phyloP scores from a whole-genome alignment of 768 basidiomycete genomes.

The Termitomyces bulborhizus region DNA sequence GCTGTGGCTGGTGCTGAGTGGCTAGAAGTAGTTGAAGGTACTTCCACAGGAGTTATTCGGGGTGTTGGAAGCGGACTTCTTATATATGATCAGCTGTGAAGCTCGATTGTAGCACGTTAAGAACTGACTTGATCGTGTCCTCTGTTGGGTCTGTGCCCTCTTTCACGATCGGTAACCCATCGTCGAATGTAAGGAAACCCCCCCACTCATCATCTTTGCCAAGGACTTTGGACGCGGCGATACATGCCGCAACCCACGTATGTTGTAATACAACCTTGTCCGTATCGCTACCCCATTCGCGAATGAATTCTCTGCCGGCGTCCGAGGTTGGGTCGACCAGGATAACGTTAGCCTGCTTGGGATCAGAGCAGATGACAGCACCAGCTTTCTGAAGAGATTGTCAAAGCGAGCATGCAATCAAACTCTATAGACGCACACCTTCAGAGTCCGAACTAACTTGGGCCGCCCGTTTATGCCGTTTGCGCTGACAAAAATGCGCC shows the following conservation, averaged over 20 bases:
- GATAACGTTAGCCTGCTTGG: conserved; percentile 49
- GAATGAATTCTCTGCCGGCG: conserved; percentile 51
- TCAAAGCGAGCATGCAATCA: background rate
- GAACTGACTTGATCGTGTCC: conserved; percentile 39
- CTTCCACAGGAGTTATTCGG: conserved; percentile 44
- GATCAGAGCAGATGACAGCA: conserved; percentile 43
- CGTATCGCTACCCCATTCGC: conserved; percentile 49
- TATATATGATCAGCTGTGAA: conserved; percentile 18
- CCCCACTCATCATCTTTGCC: conserved; percentile 50
- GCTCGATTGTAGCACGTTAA: background rate
- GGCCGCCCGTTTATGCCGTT: conserved; percentile 43
- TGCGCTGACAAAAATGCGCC: conserved; percentile 54
- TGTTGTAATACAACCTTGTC: conserved; percentile 48
- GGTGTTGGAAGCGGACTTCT: conserved; percentile 63
- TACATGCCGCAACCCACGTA: conserved; percentile 45
- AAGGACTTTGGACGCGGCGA: conserved; percentile 36
- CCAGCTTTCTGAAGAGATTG: conserved; percentile 40
- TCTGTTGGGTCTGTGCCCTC: conserved; percentile 31
- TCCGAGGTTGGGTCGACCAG: conserved; percentile 48
- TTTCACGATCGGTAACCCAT: conserved; percentile 31
- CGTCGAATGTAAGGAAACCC: conserved; percentile 32
- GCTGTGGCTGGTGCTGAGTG: background rate
- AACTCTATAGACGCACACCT: conserved; percentile 28
- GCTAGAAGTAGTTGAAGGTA: background rate
- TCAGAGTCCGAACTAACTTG: conserved; percentile 43